These are phyloP conservation scores for Cornus kousa DNA, from an alignment of 148 eudicot species.

Conservation along the genomic window DNA sequence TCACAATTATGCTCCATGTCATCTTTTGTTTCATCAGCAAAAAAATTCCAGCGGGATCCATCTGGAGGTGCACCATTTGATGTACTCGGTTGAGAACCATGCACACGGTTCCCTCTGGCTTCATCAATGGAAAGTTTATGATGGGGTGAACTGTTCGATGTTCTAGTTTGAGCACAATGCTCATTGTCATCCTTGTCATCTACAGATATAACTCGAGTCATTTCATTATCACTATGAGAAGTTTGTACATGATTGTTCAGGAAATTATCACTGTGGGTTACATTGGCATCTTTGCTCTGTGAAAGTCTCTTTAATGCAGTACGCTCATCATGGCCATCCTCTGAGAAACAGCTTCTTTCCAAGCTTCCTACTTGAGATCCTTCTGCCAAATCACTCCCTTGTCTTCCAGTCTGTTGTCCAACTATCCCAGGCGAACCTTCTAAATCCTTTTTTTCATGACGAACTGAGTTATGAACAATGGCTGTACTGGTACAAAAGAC, in stretches of 20 bases:
- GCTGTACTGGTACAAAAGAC: slow-evolving; percentile 11
- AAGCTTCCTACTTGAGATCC: slow-evolving; percentile 9
- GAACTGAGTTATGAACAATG: slow-evolving; percentile 17
- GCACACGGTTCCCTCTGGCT: slow-evolving; percentile 16
- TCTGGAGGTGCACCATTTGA: slow-evolving; percentile 8
- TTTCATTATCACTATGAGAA: slow-evolving; percentile 9
- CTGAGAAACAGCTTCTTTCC: slow-evolving; percentile 4
- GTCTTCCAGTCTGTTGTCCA: slow-evolving; percentile 5
- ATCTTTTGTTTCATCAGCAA: neutral
- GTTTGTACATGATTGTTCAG: slow-evolving; percentile 8
- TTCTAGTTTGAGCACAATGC: slow-evolving; percentile 19
- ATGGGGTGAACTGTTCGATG: slow-evolving; percentile 1
- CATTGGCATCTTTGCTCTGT: slow-evolving; percentile 4
- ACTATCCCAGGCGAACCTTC: slow-evolving; percentile 14
- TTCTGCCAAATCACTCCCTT: slow-evolving; percentile 9
- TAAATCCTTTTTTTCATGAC: slow-evolving; percentile 5
- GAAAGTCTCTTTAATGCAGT: slow-evolving; percentile 6
- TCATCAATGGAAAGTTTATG: slow-evolving; percentile 11
- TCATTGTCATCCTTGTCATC: slow-evolving; percentile 15
- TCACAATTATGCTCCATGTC: slow-evolving; percentile 10
- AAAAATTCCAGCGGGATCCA: neutral
- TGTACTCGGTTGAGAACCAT: slow-evolving; percentile 5
- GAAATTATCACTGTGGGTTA: neutral
- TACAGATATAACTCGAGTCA: slow-evolving; percentile 4
- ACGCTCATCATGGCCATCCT: slow-evolving; percentile 3